A percentile compares a stretch with the other conserved stretches of the same genome.
These are phyloP conservation scores for Edaphochlamys debaryana DNA, from an alignment of 139 green algal species.

Conservation along the genomic window DNA sequence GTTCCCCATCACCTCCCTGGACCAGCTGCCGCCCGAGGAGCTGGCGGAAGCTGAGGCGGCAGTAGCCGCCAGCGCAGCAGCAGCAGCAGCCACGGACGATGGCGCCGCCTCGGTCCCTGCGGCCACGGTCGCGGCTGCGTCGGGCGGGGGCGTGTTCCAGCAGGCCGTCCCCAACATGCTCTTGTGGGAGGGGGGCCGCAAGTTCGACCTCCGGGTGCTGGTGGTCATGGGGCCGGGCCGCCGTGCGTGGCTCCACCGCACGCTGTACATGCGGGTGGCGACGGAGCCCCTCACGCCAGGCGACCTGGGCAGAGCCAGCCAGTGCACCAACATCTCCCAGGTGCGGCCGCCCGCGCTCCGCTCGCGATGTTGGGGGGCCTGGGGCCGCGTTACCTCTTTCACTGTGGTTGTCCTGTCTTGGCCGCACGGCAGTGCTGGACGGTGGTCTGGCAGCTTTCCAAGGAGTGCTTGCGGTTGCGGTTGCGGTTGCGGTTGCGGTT, in stretches of 20 bases:
- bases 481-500: too few species aligned
- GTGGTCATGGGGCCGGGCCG: slow-evolving; percentile 12
- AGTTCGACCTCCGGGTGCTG: slow-evolving; percentile 14
- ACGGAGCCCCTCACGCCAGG: neutral
- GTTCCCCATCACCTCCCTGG: neutral
- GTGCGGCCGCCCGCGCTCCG: too few species aligned
- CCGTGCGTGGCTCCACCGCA: slow-evolving; percentile 10
- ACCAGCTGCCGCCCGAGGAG: slow-evolving; percentile 8
- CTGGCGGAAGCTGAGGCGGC: neutral
- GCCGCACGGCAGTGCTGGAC: too few species aligned
- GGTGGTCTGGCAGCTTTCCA: too few species aligned
- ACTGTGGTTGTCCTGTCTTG: too few species aligned
- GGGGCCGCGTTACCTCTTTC: too few species aligned
- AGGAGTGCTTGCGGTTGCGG: too few species aligned
- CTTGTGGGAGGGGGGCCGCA: neutral
- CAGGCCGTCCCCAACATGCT: neutral
- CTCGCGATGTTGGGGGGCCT: too few species aligned
- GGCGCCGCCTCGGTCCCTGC: too few species aligned
- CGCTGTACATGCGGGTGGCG: neutral
- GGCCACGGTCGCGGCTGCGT: too few species aligned
- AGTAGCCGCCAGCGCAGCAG: neutral
- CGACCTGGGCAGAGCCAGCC: neutral
- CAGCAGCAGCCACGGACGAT: neutral
- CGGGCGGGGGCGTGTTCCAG: neutral
- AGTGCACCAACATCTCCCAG: slow-evolving; percentile 19